Conservation (phyloP, 1,284 basidiomycete species). For the Tilletia horrida region DNA sequence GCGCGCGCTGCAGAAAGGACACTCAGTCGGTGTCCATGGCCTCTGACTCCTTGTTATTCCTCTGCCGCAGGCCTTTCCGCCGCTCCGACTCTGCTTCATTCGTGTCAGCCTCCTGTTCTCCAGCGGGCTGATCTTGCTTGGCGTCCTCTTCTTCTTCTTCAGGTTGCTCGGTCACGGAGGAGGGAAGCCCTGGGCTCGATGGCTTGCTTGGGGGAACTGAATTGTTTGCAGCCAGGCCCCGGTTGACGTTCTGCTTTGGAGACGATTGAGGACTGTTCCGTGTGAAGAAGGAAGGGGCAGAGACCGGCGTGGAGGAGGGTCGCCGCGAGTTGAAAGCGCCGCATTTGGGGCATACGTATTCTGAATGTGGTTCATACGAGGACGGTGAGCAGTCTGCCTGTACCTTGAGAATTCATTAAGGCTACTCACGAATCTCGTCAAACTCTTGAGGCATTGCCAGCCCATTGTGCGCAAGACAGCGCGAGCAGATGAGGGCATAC, state of each 20-base stretch:
- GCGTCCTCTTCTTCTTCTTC: neutral
- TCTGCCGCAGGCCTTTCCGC: neutral
- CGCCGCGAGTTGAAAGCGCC: slow-evolving; percentile 66
- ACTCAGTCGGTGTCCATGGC: neutral
- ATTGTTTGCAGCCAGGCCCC: too few relatives aligned
- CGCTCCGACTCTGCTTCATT: neutral
- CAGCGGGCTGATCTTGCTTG: neutral
- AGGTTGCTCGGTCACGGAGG: too few relatives aligned
- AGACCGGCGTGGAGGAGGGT: slow-evolving; percentile 47
- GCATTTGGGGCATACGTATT: slow-evolving; percentile 73
- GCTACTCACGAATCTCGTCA: slow-evolving; percentile 77
- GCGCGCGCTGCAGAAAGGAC: neutral
- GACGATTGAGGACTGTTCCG: neutral
- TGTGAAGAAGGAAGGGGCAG: slow-evolving; percentile 18
- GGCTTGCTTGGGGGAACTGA: too few relatives aligned
- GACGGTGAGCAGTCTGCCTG: neutral
- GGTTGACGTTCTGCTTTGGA: too few relatives aligned
- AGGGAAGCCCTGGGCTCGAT: too few relatives aligned
- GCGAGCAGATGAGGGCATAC: slow-evolving; percentile 90
- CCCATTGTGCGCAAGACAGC: slow-evolving; percentile 90
- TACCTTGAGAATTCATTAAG: neutral
- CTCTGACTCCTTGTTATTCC: neutral
- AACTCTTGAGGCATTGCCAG: slow-evolving; percentile 83
- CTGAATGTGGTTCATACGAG: too few relatives aligned
- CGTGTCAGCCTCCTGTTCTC: neutral